Base-by-base conservation (phyloP, 441 rosid genomes). In the Populus hybrid region DNA sequence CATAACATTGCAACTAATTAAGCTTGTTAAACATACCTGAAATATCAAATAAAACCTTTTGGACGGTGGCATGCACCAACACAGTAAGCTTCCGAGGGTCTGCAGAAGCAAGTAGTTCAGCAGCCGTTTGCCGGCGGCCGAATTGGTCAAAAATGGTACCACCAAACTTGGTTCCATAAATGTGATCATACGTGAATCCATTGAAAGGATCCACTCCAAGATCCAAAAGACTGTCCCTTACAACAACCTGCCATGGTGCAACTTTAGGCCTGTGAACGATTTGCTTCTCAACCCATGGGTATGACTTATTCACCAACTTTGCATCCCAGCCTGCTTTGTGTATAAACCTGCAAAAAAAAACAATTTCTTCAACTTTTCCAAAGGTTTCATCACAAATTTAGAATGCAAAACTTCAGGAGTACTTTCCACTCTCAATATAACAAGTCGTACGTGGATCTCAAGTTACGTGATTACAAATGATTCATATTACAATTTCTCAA, bases 101-200 rank as follows among this genome's bases (percentile, higher is more conserved):
- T 0, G 91, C 94, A 23, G 91, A 74, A 78, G 87, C 84, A 50
- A 96, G 99, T 30, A 96, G 94, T 81, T 96, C 99, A 1, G 98
- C 99, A 0, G 99, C 85, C 1, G 98, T 93, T 83, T 92, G 98
- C 40, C 98, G 92, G 77, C 98, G 95, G 67, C 98, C 95, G 38
- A 90, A 92, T 72, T 87, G 85, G 80, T 94, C 99, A 63, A 91
- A 96, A 66, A 89, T 93, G 69, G 99, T 96, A 23, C 99, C 99
- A 9, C 99, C 98, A 78, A 94, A 75, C 82, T 96, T 96, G 82
- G 99, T 96, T 40, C 99, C 99, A 76, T 88, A 81, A 21, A 93
- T 76, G 75, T 96, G 99, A 73, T 96, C 97, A 75, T 90, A 96
- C 24, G 98, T 96, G 82, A 89, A 90, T 10, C 98, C 99, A 77